Conservation (phyloP, 208 protist species). For the Angomonas ambiguus region DNA sequence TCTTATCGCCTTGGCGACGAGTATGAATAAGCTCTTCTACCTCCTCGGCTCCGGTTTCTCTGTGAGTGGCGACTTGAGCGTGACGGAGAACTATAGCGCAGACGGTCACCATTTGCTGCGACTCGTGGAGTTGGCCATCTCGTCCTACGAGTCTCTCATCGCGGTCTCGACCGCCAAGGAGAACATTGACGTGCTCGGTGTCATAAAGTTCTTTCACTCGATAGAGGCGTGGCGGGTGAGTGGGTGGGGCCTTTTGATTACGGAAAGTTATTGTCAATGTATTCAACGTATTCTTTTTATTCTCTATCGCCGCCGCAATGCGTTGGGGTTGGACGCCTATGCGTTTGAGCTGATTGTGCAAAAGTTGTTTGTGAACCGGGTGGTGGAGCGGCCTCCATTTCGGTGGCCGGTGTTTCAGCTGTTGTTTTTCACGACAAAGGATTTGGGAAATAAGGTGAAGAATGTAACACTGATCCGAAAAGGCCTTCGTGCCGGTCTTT, state of each 20-base stretch:
- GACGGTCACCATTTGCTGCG: conserved; percentile 34
- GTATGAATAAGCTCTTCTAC: conserved; percentile 17
- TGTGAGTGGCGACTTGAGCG: conserved; percentile 11
- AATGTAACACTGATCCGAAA: background rate
- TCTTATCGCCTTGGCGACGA: conserved; percentile 27
- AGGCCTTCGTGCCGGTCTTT: background rate
- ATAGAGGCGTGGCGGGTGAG: conserved; percentile 42
- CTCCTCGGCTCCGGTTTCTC: conserved; percentile 17
- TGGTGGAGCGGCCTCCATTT: conserved; percentile 49
- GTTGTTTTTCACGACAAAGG: conserved; percentile 20
- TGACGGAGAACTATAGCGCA: conserved; percentile 18
- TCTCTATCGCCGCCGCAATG: conserved; percentile 20
- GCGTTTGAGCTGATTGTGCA: conserved; percentile 39
- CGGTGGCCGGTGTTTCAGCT: conserved; percentile 31
- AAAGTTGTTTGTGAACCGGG: conserved; percentile 33
- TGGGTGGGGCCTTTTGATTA: conserved; percentile 32
- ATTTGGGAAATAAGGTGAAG: background rate
- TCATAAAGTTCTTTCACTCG: conserved; percentile 48
- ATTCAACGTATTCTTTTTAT: conserved; percentile 34
- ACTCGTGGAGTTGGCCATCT: conserved; percentile 25
- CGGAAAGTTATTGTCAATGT: conserved; percentile 44
- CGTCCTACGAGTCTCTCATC: conserved; percentile 28
- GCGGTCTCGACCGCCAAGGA: conserved; percentile 23
- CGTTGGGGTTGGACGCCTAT: conserved; percentile 27
- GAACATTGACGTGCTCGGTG: conserved; percentile 30